Evolutionary conservation across 192 early-diverging fungal genomes (phyloP).

Genomic region (Coemansia sp.): DNA sequence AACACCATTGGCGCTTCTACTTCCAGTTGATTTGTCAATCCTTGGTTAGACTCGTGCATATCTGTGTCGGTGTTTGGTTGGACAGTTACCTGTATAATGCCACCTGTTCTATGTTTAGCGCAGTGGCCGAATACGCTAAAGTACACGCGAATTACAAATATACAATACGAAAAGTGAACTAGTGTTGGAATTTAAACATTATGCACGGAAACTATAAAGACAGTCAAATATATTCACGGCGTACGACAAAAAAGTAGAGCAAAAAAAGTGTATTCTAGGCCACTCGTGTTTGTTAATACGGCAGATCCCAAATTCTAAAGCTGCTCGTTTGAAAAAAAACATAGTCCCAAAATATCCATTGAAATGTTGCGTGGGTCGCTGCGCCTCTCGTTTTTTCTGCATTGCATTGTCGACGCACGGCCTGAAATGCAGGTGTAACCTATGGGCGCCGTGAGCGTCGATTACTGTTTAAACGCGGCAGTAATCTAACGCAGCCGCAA

Average conservation of each 20-base stretch:
- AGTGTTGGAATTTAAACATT: not conserved
- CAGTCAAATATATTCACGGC: not conserved
- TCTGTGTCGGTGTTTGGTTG: not conserved
- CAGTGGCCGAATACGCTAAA: not conserved
- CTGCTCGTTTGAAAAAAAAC: not conserved
- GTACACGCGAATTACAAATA: not conserved
- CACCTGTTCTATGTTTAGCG: not conserved
- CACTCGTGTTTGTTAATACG: not conserved
- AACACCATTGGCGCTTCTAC: slow-evolving; percentile 12
- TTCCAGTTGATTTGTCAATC: not conserved
- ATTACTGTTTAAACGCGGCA: not conserved
- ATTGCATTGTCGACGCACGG: not conserved
- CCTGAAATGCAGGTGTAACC: not conserved
- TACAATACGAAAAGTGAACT: not conserved
- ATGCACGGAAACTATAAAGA: not conserved
- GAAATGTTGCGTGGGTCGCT: not conserved
- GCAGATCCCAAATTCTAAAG: not conserved
- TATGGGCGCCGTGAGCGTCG: not conserved
- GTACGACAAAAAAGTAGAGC: not conserved
- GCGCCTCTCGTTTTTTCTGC: not conserved
- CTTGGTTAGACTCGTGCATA: not conserved
- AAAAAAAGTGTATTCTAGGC: not conserved
- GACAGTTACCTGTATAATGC: not conserved
- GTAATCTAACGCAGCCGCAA: not conserved
- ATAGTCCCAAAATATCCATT: not conserved